phyloP scores from a whole-genome alignment of 2,329 filamentous ascomycete species.

The Sordariomycetes sp. region DNA sequence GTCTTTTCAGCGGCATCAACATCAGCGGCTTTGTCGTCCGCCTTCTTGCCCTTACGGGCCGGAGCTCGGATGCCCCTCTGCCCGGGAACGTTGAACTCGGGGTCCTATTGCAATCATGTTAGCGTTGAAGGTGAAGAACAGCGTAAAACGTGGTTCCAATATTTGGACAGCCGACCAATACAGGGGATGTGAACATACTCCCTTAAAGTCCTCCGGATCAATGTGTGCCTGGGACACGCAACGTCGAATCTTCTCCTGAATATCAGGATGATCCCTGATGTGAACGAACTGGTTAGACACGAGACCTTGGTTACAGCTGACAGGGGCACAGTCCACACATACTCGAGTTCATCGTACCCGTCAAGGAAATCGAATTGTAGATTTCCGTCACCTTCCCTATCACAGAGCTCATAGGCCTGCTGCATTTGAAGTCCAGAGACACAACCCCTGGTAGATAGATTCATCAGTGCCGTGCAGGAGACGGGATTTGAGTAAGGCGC shows the following conservation, averaged over 20 bases:
- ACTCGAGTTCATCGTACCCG: conserved; percentile 66
- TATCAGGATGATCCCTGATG: conserved; percentile 38
- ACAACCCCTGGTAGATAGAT: conserved; percentile 58
- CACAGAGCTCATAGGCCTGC: conserved; percentile 50
- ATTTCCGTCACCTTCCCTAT: conserved; percentile 28
- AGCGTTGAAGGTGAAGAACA: background rate
- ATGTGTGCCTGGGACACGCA: conserved; percentile 72
- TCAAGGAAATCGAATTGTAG: conserved; percentile 61
- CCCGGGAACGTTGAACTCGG: conserved; percentile 61
- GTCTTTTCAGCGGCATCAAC: conserved; percentile 18
- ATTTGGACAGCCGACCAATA: background rate
- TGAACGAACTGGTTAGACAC: background rate
- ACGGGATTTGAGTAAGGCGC: conserved; percentile 11
- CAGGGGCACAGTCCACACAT: conserved; percentile 9
- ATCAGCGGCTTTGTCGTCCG: conserved; percentile 13
- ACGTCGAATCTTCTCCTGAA: conserved; percentile 62
- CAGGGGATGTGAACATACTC: conserved; percentile 44
- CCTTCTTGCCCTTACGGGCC: conserved; percentile 13
- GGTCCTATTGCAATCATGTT: conserved; percentile 42
- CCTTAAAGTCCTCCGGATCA: conserved; percentile 77
- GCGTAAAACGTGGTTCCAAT: background rate
- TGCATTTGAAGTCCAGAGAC: conserved; percentile 65
- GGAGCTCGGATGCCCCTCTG: conserved; percentile 48
- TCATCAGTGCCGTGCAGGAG: background rate
- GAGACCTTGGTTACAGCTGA: background rate